A percentile compares a stretch with the other conserved stretches of the same genome.
These are phyloP conservation scores for Gossypium gossypioides DNA, from an alignment of 441 rosid genomes.

Conservation along the genomic window DNA sequence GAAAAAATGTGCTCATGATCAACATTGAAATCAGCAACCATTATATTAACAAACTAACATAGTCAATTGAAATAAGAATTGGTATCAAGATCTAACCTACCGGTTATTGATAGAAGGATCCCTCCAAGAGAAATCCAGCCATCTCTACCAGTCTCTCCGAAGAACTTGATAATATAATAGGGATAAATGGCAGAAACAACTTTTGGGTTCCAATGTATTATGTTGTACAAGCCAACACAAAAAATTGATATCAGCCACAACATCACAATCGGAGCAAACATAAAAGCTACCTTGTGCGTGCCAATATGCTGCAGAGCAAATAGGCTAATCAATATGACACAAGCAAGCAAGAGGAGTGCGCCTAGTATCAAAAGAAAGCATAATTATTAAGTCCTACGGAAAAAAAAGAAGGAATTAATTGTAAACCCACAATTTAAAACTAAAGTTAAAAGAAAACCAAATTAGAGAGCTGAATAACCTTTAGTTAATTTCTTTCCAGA, in stretches of 20 bases:
- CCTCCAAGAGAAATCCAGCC: constrained; percentile 98
- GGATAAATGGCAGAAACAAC: constrained; percentile 66
- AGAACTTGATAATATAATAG: constrained; percentile 61
- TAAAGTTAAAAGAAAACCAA: neutral
- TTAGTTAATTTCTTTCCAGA: constrained; percentile 34
- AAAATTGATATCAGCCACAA: constrained; percentile 71
- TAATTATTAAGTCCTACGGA: neutral
- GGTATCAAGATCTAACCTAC: constrained; percentile 35
- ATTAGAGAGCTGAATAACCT: constrained; percentile 31
- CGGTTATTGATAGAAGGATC: constrained; percentile 70
- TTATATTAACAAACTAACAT: neutral
- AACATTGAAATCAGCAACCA: neutral
- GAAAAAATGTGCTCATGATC: constrained; percentile 20
- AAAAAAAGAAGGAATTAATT: neutral
- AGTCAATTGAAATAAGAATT: constrained; percentile 6
- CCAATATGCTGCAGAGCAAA: constrained; percentile 91
- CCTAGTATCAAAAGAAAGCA: constrained; percentile 28
- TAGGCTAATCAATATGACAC: constrained; percentile 74
- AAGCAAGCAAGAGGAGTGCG: constrained; percentile 51
- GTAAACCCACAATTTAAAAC: neutral
- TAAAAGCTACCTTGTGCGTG: constrained; percentile 72
- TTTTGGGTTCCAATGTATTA: constrained; percentile 63
- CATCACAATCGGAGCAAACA: constrained; percentile 80
- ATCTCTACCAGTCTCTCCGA: constrained; percentile 53
- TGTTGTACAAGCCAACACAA: constrained; percentile 61